Base-by-base conservation (phyloP, 2,329 filamentous ascomycete genomes). In the Penicillium paneum region DNA sequence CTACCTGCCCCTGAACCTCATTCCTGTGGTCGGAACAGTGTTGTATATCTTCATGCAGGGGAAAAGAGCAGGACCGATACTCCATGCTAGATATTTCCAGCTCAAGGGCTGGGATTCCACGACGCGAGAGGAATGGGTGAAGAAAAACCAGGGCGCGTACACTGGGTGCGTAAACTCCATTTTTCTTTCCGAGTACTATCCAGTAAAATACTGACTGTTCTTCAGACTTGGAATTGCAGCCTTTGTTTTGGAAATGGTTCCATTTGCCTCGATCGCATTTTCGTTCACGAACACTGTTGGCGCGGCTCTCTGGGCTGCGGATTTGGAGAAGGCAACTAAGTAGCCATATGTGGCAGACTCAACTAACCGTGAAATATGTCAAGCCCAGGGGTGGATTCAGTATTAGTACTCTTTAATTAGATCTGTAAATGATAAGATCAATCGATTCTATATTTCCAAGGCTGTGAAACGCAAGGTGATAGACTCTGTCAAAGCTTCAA, bases 251-350 rank as follows among this genome's bases (percentile, higher is more conserved):
- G 91, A 97, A 70, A 87, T 96, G 79, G 76, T 97, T 2, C 93
- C 93, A 0, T 77, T 97, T 57, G 84, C 81, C 7, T 92, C 89
- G 6, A 88, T 96, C 49, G 81, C 93, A 57, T 96, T 96, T 67
- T 82, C 88, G 0, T 97, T 95, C 71, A 96, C 91, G 15, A 97
- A 96, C 71, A 88, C 90, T 1, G 91, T 96, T 55, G 93, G 91
- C 8, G 93, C 92, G 50, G 93, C 93, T 8, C 77, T 97, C n/a
- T 97, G 91, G 91, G 92, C 93, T 38, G 89, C 90, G 17, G 91
- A 95, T 71, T 83, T 95, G 55, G 91, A 95, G 71, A 75, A 72
- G 72, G 69, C 8, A 71, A 76, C 50, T 3, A 48, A 64, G 52
- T 70, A 65, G 36, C 13, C 1, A 40, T 31, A 7, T 39, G 15